Conservation (phyloP, 129 eudicot species). For the Tanacetum coccineum region DNA sequence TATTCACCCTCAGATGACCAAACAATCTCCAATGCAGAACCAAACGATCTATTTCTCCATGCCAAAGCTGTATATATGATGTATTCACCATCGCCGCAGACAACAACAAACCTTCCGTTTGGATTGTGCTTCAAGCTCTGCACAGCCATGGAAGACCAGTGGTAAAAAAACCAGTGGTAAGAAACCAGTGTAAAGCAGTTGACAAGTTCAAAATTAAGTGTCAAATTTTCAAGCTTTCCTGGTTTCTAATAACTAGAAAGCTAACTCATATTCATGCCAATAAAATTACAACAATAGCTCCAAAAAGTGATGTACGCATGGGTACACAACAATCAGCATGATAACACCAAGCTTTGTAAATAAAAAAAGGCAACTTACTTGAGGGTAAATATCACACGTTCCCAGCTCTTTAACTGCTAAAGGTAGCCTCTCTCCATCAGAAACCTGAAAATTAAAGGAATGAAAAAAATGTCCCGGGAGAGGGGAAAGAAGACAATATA, state of each 20-base stretch:
- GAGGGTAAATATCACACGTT: conserved; percentile 90
- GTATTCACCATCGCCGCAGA: conserved; percentile 97
- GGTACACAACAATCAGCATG: neutral
- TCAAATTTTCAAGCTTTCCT: conserved; percentile 3
- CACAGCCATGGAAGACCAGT: conserved; percentile 8
- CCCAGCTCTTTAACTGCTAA: conserved; percentile 94
- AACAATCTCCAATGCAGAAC: conserved; percentile 93
- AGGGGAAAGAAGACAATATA: conserved; percentile 6
- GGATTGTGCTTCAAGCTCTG: conserved; percentile 99
- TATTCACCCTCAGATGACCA: conserved; percentile 98
- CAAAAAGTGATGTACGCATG: conserved; percentile 15
- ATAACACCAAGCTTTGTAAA: neutral
- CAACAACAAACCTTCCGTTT: conserved; percentile 97
- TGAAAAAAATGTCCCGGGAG: conserved; percentile 12
- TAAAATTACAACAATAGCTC: neutral
- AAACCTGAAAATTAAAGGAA: conserved; percentile 43
- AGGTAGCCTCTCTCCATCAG: conserved; percentile 98
- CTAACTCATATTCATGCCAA: neutral
- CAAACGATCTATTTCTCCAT: conserved; percentile 99
- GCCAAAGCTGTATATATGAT: conserved; percentile 97
- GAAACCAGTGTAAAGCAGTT: neutral
- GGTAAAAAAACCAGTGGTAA: neutral
- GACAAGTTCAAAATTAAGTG: neutral
- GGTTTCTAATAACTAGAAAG: conserved; percentile 9
- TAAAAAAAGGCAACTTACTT: conserved; percentile 44